Percentiles rank a stretch among this genome's conserved stretches.
Conservation (phyloP, 208 protist genomes). For the Strigomonas culicis region DNA sequence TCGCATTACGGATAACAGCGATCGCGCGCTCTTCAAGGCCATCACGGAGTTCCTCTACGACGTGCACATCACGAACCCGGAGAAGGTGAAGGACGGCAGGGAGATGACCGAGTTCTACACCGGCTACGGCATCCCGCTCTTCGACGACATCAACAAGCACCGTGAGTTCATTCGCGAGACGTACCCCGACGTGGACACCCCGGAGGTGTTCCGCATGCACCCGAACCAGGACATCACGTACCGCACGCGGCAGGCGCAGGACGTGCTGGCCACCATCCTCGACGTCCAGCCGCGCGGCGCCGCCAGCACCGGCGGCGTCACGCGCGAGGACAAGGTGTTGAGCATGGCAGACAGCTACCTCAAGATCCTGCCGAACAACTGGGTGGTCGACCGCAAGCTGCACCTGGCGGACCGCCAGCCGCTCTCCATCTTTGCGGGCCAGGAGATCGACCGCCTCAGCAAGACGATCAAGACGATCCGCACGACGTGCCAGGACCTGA, state of each 20-base stretch:
- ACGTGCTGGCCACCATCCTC: constrained; percentile 95
- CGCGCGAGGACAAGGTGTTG: constrained; percentile 92
- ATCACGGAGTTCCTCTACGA: constrained; percentile 95
- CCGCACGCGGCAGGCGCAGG: constrained; percentile 87
- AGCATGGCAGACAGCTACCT: constrained; percentile 90
- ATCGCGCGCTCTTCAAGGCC: constrained; percentile 97
- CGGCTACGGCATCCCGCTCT: constrained; percentile 85
- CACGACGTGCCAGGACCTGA: constrained; percentile 90
- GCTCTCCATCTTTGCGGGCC: constrained; percentile 95
- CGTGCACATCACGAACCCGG: constrained; percentile 84
- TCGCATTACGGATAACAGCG: constrained; percentile 98
- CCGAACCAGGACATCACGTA: constrained; percentile 96
- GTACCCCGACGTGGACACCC: constrained; percentile 95
- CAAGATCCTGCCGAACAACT: constrained; percentile 89
- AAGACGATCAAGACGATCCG: constrained; percentile 80
- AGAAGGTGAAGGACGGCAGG: constrained; percentile 81
- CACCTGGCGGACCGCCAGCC: constrained; percentile 88
- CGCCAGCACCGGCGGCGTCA: constrained; percentile 75
- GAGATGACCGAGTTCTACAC: constrained; percentile 84
- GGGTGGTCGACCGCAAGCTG: constrained; percentile 77
- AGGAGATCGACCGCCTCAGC: constrained; percentile 96
- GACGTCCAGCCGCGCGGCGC: constrained; percentile 95
- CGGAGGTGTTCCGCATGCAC: constrained; percentile 98
- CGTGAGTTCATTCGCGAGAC: constrained; percentile 92
- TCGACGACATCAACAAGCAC: constrained; percentile 93